A percentile compares a stretch with the other conserved stretches of the same genome.
These are phyloP conservation scores for Thielaviopsis ethacetica DNA, from an alignment of 2,329 filamentous ascomycete genomes.

Conservation along the genomic window DNA sequence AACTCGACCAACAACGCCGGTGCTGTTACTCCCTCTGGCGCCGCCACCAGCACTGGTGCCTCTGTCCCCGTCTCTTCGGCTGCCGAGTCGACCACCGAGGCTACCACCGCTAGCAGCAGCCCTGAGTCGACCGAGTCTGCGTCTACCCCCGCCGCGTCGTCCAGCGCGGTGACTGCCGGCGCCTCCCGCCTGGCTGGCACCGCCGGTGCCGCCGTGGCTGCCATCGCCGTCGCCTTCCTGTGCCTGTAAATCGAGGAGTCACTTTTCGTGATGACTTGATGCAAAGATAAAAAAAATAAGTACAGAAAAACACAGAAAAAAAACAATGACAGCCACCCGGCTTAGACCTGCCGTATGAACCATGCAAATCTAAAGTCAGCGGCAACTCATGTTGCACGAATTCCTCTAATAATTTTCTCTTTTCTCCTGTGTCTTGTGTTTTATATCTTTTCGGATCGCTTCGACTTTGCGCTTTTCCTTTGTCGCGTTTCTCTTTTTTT, in stretches of 20 bases:
- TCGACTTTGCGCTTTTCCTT: slow-evolving; percentile 5
- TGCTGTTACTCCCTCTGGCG: background rate
- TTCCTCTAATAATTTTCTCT: background rate
- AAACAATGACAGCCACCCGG: background rate
- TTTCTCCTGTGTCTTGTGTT: slow-evolving; percentile 1
- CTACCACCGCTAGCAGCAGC: background rate
- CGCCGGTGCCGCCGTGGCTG: slow-evolving; percentile 7
- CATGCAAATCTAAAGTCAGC: background rate
- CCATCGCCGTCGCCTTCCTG: slow-evolving; percentile 10
- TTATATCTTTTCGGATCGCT: slow-evolving; percentile 1
- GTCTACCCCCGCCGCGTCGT: background rate
- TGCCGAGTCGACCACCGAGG: background rate
- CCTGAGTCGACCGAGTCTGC: background rate
- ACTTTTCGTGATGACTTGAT: background rate
- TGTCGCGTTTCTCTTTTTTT: slow-evolving; percentile 1
- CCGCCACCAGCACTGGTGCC: background rate
- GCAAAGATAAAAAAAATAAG: slow-evolving; percentile 1
- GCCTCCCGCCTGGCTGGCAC: slow-evolving; percentile 9
- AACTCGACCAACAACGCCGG: background rate
- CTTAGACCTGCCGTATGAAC: slow-evolving; percentile 3
- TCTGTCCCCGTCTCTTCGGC: background rate
- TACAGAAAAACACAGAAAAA: slow-evolving; percentile 2
- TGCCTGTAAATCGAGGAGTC: slow-evolving; percentile 6
- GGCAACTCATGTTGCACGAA: background rate
- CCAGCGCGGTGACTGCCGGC: slow-evolving; percentile 6